Conservation (phyloP, 257 asterid genomes). For the Nicotiana undulata region DNA sequence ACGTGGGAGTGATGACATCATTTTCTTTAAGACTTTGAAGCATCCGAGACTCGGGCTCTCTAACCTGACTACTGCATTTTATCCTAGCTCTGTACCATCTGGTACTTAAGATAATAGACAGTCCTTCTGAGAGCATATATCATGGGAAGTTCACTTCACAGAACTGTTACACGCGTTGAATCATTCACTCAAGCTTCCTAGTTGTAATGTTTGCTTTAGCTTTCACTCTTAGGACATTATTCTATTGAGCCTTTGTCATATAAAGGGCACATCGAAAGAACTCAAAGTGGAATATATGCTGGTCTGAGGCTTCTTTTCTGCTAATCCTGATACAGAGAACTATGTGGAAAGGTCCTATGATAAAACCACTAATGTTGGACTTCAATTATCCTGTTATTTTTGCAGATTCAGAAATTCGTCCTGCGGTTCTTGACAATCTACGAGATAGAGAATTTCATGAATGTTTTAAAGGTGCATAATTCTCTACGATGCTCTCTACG, state of each 20-base stretch:
- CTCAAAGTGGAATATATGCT: background rate
- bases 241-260: background rate
- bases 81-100: background rate
- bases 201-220: background rate
- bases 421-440: conserved; percentile 38
- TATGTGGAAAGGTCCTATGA: background rate
- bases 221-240: background rate
- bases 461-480: conserved; percentile 50
- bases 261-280: background rate
- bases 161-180: background rate
- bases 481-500: background rate
- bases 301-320: background rate
- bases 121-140: background rate
- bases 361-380: background rate
- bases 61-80: conserved; percentile 1
- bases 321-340: background rate
- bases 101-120: background rate
- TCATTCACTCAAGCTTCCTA: background rate
- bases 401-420: conserved; percentile 73
- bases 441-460: conserved; percentile 60
- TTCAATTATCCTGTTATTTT: conserved; percentile 1
- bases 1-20: background rate
- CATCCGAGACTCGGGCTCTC: background rate
- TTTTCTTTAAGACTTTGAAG: background rate
- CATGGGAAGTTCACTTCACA: background rate